Base-by-base conservation (phyloP, 768 basidiomycete species). In the Dentipellis fragilis region DNA sequence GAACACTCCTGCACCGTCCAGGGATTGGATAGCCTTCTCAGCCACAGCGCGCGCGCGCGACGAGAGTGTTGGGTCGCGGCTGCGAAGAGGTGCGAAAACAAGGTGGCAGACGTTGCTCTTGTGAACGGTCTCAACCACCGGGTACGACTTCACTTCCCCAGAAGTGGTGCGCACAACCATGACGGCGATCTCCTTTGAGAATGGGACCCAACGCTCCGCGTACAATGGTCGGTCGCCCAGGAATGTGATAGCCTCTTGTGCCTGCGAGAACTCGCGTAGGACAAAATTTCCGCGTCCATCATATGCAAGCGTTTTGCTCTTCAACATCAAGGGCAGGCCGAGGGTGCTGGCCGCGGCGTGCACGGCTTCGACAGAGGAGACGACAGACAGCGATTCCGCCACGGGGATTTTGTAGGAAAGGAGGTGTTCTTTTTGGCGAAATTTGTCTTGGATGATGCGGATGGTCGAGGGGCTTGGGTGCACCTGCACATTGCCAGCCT, bases 241-340 rank as follows among this genome's bases (percentile, higher is more conserved):
- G 36, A 83, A 73, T 1, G 81, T 78, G 51, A 82, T 68, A 0
- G 78, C 75, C 16, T 81, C 74, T 49, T 73, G 69, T 2, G 75
- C 75, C 35, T 87, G 74, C 9, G 74, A 69, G 9, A 78, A 58
- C 16, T 80, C 73, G 17, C 76, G 76, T 29, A 98, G 66, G 37
- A 85, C 84, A 63, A 80, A 93, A 68, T 99, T 99, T 5, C 96
- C 96, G 56, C 92, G 76, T 2, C 96, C 96, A 65, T 98, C 95
- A 67, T 99, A 99, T 0, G 94, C 96, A 55, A 94, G 72, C 0
- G 90, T 95, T n/a, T 91, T 79, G 57, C 87, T 90, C 72, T 99
- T 98, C 58, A 99, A 79, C 94, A 99, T 96, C 49, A 96, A 71
- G 0, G 95, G 94, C 10, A 93, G 73, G 1, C 95, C 93, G 6